phyloP scores from a whole-genome alignment of 2,329 filamentous ascomycete genomes.

The Westerdykella aurantiaca region DNA sequence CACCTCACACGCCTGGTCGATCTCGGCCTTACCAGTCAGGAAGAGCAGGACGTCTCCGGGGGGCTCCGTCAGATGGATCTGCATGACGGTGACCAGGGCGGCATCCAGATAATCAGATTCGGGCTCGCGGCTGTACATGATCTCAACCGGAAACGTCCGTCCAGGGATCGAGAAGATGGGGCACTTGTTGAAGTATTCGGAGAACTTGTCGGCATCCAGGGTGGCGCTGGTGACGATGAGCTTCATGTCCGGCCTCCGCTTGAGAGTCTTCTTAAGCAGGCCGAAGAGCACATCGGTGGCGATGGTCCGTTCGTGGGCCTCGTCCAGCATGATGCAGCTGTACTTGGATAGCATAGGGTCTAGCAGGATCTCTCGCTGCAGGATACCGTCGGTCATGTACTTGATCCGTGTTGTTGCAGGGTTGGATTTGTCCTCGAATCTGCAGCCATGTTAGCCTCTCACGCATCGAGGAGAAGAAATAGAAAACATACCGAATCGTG shows the following conservation, averaged over 20 bases:
- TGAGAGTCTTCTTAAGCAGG: slow-evolving; percentile 81
- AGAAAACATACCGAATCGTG: slow-evolving; percentile 62
- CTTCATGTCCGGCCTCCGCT: slow-evolving; percentile 81
- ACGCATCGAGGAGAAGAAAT: too few species aligned
- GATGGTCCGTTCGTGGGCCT: slow-evolving; percentile 95
- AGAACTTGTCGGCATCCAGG: slow-evolving; percentile 95
- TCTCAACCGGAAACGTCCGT: slow-evolving; percentile 89
- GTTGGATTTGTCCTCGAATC: slow-evolving; percentile 88
- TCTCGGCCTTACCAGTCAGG: slow-evolving; percentile 95
- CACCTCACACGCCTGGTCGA: slow-evolving; percentile 90
- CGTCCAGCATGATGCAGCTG: slow-evolving; percentile 96
- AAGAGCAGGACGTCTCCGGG: slow-evolving; percentile 94
- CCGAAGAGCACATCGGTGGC: slow-evolving; percentile 98
- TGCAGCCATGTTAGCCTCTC: too few species aligned
- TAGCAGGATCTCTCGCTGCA: slow-evolving; percentile 92
- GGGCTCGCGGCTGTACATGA: slow-evolving; percentile 90
- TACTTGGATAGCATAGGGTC: slow-evolving; percentile 88
- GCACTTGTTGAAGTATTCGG: slow-evolving; percentile 88
- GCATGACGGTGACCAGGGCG: slow-evolving; percentile 94
- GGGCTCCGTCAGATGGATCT: slow-evolving; percentile 91
- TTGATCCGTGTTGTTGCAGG: slow-evolving; percentile 79
- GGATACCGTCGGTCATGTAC: slow-evolving; percentile 99
- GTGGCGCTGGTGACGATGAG: slow-evolving; percentile 99
- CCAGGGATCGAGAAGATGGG: slow-evolving; percentile 97
- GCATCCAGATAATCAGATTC: slow-evolving; percentile 94